These are phyloP conservation scores for Isatis tinctoria DNA, from an alignment of 345 rosid genomes.

Conservation along the genomic window DNA sequence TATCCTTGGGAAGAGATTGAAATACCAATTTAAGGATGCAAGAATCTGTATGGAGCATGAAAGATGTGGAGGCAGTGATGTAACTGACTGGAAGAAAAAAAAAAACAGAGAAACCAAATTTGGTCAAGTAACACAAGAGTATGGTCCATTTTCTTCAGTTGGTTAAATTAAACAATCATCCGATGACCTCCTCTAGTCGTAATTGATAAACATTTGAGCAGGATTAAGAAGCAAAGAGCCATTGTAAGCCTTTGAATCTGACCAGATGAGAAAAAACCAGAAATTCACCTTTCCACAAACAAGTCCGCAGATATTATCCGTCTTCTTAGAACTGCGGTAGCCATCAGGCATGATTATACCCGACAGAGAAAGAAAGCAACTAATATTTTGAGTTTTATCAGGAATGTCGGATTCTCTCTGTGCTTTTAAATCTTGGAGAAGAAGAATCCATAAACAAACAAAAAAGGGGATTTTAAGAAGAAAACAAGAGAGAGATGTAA, in stretches of 20 bases:
- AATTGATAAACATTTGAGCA: too few relatives aligned
- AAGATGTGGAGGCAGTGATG: too few relatives aligned
- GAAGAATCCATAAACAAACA: neutral
- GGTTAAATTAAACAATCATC: too few relatives aligned
- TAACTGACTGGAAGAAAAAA: too few relatives aligned
- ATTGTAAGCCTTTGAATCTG: too few relatives aligned
- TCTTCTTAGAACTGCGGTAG: constrained; percentile 71
- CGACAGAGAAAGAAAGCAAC: neutral
- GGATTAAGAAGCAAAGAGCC: too few relatives aligned
- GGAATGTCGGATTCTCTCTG: neutral
- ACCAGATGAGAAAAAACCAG: neutral
- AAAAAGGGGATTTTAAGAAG: neutral
- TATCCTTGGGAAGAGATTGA: neutral
- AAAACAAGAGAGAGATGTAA: neutral
- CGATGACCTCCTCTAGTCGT: too few relatives aligned
- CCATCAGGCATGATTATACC: constrained; percentile 49
- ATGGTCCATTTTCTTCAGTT: too few relatives aligned
- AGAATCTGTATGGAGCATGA: too few relatives aligned
- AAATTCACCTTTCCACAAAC: constrained; percentile 69
- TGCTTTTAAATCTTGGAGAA: neutral
- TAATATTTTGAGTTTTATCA: neutral
- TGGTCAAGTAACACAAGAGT: too few relatives aligned
- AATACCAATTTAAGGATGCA: neutral
- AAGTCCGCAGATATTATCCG: constrained; percentile 74
- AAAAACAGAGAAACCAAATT: too few relatives aligned